Conservation (phyloP, 2,329 filamentous ascomycete genomes). For the Chalaropsis thielavioides region DNA sequence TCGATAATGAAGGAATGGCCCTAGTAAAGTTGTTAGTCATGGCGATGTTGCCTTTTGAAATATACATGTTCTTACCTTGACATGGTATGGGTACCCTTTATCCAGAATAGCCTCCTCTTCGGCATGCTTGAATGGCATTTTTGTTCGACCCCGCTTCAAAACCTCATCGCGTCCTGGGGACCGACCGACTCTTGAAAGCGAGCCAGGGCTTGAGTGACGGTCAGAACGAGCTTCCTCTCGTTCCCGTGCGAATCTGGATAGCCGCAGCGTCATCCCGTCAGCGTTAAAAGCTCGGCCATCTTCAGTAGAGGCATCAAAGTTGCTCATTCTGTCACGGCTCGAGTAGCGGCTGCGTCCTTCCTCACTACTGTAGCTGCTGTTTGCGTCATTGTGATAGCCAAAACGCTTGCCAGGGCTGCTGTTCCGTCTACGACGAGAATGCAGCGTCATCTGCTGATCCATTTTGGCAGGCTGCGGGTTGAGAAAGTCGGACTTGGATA, state of each 20-base stretch:
- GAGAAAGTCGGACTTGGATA: background rate
- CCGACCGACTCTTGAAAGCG: constrained; percentile 26
- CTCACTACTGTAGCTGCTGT: constrained; percentile 2
- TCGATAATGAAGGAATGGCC: constrained; percentile 68
- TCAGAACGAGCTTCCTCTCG: background rate
- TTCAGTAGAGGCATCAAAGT: constrained; percentile 18
- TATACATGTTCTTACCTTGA: constrained; percentile 48
- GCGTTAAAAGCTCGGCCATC: constrained; percentile 30
- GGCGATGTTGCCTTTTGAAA: background rate
- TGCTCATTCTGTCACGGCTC: constrained; percentile 25
- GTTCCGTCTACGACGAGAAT: constrained; percentile 4
- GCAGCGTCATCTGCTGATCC: constrained; percentile 11
- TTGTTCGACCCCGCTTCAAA: constrained; percentile 76
- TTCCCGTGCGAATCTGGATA: background rate
- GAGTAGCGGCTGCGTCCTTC: constrained; percentile 29
- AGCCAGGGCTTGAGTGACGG: constrained; percentile 5
- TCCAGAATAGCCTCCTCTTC: constrained; percentile 70
- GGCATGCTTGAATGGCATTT: constrained; percentile 68
- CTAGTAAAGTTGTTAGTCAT: constrained; percentile 32
- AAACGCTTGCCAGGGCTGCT: background rate
- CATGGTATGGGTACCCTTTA: constrained; percentile 70
- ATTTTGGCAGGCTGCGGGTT: background rate
- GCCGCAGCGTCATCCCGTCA: constrained; percentile 22
- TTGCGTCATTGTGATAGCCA: background rate
- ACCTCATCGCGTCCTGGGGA: constrained; percentile 46